These are phyloP conservation scores for Ganoderma resinaceum DNA, from an alignment of 1,284 basidiomycete species.

Conservation along the genomic window DNA sequence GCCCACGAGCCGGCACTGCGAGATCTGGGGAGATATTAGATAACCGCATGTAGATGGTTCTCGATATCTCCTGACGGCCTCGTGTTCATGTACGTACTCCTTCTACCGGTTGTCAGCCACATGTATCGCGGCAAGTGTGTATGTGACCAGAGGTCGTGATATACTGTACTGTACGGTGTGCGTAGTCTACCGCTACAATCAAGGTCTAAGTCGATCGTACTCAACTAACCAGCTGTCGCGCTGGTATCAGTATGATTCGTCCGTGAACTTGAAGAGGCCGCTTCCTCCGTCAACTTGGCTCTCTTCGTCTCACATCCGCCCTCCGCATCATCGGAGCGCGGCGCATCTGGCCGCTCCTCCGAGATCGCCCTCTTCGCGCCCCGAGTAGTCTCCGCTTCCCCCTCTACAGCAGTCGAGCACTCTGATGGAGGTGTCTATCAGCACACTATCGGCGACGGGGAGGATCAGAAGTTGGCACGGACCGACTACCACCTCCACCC, in stretches of 20 bases:
- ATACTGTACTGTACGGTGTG: not conserved
- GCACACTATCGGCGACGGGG: no score
- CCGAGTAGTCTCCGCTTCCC: conserved; percentile 14
- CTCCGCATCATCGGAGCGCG: not conserved
- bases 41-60: conserved; percentile 26
- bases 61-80: conserved; percentile 7
- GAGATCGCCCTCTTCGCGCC: conserved; percentile 29
- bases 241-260: not conserved
- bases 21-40: conserved; percentile 21
- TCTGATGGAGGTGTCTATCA: conserved; percentile 3
- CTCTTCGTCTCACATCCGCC: conserved; percentile 25
- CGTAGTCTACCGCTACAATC: not conserved
- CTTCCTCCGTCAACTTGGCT: conserved; percentile 23
- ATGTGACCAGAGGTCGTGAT: not conserved
- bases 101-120: not conserved
- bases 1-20: conserved; percentile 13
- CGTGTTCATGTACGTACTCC: not conserved
- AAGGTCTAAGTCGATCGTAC: not conserved
- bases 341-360: conserved; percentile 16
- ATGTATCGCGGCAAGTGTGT: not conserved
- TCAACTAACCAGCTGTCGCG: not conserved
- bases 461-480: conserved; percentile 5
- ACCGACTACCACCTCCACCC: conserved; percentile 25
- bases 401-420: not conserved
- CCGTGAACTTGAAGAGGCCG: not conserved